A percentile compares a stretch with the other conserved stretches of the same genome.
These are phyloP conservation scores for Globisporangium cylindrosporum DNA, from an alignment of 352 stramenopile genomes.

Conservation along the genomic window DNA sequence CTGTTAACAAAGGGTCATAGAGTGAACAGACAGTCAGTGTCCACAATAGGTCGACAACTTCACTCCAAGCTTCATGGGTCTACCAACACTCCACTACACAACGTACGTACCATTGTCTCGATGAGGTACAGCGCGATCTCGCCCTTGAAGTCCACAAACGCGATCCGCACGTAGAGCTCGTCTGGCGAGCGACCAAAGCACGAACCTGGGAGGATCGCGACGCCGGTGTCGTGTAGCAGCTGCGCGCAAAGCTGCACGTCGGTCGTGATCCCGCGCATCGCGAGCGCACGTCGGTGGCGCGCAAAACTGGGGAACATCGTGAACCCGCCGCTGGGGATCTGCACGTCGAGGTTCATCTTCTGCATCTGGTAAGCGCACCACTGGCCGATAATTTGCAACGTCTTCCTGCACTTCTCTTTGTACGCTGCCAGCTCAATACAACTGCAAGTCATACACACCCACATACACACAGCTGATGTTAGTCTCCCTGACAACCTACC, in stretches of 20 bases:
- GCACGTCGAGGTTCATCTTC: slow-evolving; percentile 82
- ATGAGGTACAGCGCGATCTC: slow-evolving; percentile 86
- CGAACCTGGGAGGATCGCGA: slow-evolving; percentile 82
- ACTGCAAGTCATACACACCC: slow-evolving; percentile 24
- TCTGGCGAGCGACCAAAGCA: slow-evolving; percentile 73
- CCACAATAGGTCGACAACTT: background rate
- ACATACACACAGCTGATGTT: background rate
- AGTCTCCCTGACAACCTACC: background rate
- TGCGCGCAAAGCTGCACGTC: slow-evolving; percentile 75
- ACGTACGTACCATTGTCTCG: slow-evolving; percentile 83
- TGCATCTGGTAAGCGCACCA: slow-evolving; percentile 84
- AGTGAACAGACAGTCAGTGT: background rate
- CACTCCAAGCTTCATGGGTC: background rate
- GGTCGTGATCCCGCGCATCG: slow-evolving; percentile 58
- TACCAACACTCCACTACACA: background rate
- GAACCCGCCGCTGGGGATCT: slow-evolving; percentile 74
- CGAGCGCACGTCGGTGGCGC: slow-evolving; percentile 61
- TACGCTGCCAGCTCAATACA: slow-evolving; percentile 76
- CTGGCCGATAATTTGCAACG: slow-evolving; percentile 73
- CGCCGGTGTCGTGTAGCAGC: slow-evolving; percentile 79
- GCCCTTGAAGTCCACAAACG: slow-evolving; percentile 88
- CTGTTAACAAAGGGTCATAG: slow-evolving; percentile 18
- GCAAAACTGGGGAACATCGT: slow-evolving; percentile 85
- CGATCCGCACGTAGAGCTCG: slow-evolving; percentile 78
- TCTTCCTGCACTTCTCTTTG: slow-evolving; percentile 82